Evolutionary conservation across 805 yeast species (phyloP).

Genomic region (Ogataea degrootiae): DNA sequence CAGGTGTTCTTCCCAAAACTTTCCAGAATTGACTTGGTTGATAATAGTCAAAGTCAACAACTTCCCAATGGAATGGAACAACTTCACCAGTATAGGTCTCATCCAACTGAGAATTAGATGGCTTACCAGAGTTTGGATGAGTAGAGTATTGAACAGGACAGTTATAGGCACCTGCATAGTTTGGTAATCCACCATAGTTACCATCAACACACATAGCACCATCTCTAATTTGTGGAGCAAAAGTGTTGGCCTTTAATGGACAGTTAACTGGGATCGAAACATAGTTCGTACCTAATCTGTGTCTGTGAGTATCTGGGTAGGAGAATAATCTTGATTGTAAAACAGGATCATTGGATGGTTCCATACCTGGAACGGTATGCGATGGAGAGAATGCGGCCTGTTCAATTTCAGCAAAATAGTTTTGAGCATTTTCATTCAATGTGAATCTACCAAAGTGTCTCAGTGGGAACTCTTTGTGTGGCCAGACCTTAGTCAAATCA

Average conservation of each 20-base stretch:
- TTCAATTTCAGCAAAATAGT: slow-evolving; percentile 84
- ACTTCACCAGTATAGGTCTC: slow-evolving; percentile 32
- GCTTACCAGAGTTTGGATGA: slow-evolving; percentile 26
- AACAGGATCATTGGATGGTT: slow-evolving; percentile 80
- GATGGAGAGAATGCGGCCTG: slow-evolving; percentile 85
- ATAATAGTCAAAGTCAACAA: slow-evolving; percentile 61
- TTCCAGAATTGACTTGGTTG: slow-evolving; percentile 79
- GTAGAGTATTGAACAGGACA: slow-evolving; percentile 42
- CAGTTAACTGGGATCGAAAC: slow-evolving; percentile 87
- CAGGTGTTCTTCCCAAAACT: slow-evolving; percentile 69
- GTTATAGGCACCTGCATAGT: slow-evolving; percentile 58
- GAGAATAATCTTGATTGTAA: slow-evolving; percentile 77
- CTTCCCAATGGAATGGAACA: slow-evolving; percentile 81
- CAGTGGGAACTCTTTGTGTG: slow-evolving; percentile 80
- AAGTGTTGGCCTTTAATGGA: slow-evolving; percentile 54
- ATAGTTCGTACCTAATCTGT: slow-evolving; percentile 74
- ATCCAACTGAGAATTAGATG: slow-evolving; percentile 24
- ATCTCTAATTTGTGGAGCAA: slow-evolving; percentile 75
- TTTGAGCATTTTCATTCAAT: slow-evolving; percentile 77
- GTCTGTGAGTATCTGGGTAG: slow-evolving; percentile 82
- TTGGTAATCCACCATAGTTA: slow-evolving; percentile 74
- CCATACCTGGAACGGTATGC: slow-evolving; percentile 79
- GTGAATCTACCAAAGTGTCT: slow-evolving; percentile 79
- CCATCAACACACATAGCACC: slow-evolving; percentile 70
- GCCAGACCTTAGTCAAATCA: slow-evolving; percentile 92